Base-by-base conservation (phyloP, 495 filamentous ascomycete genomes). In the Tuber aestivum region DNA sequence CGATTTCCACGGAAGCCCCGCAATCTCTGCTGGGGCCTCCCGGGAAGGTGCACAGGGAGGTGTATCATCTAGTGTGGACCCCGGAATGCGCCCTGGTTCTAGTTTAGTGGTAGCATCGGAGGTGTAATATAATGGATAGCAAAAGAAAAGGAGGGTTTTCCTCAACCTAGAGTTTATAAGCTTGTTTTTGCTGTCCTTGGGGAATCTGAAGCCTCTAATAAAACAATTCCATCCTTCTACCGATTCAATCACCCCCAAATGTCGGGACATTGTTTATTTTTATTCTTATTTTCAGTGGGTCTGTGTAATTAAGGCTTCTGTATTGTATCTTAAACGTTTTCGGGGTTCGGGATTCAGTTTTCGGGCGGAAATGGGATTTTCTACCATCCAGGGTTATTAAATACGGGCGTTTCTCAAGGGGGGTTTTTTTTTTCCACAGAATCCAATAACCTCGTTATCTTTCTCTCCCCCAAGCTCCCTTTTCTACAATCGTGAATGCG, bases 1-100 rank as follows among this genome's bases (percentile, higher is more conserved):
- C 68, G 78, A 79, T 70, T 72, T 79, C 70, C 78, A 48, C 68
- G 72, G 68, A 41, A 79, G 78, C 72, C 78, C 78, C 61, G 48
- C 76, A 45, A 72, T 72, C 72, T 79, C 78, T 75, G 70, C 72
- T 48, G 72, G 72, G 32, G 70, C 78, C 56, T 45, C 61, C 41
- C 76, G 71, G 72, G 77, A 79, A 41, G 73, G 75, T 70, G 74
- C 44, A 68, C 76, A 75, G 65, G 72, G 71, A 48, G 72, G 72
- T 40, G 69, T 68, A 45, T 75, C 78, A 38, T 73, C 78, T 76
- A 21, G 70, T 12, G 61, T 71, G 38, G 73, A 79, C 41, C 68
- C 70, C 40, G 76, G 45, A 71, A 79, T 71, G 73, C 77, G 32
- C 40, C 70, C 76, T 79, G 27, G 56, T 18, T 70, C 73, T 37